Conservation (phyloP, 345 rosid genomes). For the Barbarea vulgaris region DNA sequence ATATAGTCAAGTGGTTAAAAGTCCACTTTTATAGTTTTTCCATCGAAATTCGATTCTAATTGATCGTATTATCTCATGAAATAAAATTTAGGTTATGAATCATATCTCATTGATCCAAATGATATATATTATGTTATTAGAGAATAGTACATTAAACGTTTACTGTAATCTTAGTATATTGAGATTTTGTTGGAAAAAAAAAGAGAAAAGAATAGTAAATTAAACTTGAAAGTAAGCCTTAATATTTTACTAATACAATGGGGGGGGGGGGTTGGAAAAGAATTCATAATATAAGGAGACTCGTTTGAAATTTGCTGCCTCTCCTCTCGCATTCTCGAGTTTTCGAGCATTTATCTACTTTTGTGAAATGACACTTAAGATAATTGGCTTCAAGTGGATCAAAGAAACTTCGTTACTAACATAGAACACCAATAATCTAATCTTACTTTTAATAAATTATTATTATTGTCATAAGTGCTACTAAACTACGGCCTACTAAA, state of each 20-base stretch:
- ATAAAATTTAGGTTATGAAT: too few species aligned
- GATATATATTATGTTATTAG: background rate
- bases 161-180: too few species aligned
- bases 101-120: too few species aligned
- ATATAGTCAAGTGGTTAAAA: too few species aligned
- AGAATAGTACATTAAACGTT: background rate
- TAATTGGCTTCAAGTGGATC: constrained; percentile 11
- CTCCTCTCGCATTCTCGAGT: background rate
- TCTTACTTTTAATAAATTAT: background rate
- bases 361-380: background rate
- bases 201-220: background rate
- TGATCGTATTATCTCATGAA: too few species aligned
- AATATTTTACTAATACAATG: too few species aligned
- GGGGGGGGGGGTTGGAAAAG: background rate
- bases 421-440: background rate
- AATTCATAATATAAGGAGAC: background rate
- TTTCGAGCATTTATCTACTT: background rate
- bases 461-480: background rate
- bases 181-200: too few species aligned
- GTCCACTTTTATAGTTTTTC: too few species aligned
- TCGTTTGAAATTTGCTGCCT: background rate
- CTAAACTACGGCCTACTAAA: background rate
- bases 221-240: background rate
- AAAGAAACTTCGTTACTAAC: background rate
- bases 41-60: too few species aligned